These are phyloP conservation scores for Cryptococcus jaspeensis DNA, from an alignment of 1,284 basidiomycete genomes.

Conservation along the genomic window DNA sequence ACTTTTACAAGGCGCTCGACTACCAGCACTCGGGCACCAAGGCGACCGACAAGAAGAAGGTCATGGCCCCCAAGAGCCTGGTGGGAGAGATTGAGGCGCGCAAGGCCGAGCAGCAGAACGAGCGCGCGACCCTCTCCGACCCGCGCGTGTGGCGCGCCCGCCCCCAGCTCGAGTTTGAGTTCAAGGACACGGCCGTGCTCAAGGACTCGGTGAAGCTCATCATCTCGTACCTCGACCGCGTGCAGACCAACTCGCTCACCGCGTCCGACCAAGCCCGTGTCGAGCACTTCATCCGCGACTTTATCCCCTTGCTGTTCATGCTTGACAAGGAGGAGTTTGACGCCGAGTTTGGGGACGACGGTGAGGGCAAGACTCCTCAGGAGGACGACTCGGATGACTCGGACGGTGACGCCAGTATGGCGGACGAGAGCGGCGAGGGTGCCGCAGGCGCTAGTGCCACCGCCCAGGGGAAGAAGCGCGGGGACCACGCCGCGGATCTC, in stretches of 20 bases:
- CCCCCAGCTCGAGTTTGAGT: conserved; percentile 75
- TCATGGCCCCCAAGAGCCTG: conserved; percentile 84
- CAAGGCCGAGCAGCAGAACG: conserved; percentile 70
- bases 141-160: conserved; percentile 38
- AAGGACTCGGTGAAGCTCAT: conserved; percentile 87
- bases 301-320: conserved; percentile 81
- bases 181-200: conserved; percentile 76
- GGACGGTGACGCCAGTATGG: conserved; percentile 44
- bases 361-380: conserved; percentile 67
- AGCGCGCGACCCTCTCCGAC: conserved; percentile 71
- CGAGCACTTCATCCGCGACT: conserved; percentile 79
- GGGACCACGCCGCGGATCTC: conserved; percentile 62
- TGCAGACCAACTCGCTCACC: conserved; percentile 66
- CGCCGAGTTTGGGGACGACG: conserved; percentile 63
- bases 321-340: conserved; percentile 75
- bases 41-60: conserved; percentile 96
- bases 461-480: conserved; percentile 38
- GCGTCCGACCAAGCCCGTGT: conserved; percentile 75
- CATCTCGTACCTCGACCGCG: conserved; percentile 85
- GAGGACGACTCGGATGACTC: conserved; percentile 46
- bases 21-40: conserved; percentile 96
- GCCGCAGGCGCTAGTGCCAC: conserved; percentile 53
- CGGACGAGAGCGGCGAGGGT: conserved; percentile 35
- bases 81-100: conserved; percentile 82
- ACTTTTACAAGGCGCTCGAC: conserved; percentile 96